Percentiles rank a stretch among this genome's conserved stretches.
These are phyloP conservation scores for Potentilla sterilis DNA, from an alignment of 306 rosid genomes.

Conservation along the genomic window DNA sequence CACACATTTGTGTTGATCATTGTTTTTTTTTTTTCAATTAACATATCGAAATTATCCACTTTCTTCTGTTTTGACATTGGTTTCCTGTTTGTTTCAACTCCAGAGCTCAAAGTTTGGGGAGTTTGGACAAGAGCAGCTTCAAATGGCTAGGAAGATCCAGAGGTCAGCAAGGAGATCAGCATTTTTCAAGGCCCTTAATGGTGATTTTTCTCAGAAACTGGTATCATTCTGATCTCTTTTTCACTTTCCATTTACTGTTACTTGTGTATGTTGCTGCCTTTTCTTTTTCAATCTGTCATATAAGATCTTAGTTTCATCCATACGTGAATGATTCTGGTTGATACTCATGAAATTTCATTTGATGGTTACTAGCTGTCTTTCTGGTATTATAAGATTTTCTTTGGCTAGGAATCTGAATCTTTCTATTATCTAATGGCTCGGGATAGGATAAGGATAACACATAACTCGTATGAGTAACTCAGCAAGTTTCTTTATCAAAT, in stretches of 20 bases:
- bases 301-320: background rate
- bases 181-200: background rate
- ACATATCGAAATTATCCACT: background rate
- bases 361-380: background rate
- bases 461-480: too few species aligned
- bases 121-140: background rate
- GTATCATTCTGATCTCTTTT: background rate
- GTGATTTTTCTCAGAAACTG: background rate
- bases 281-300: background rate
- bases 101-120: background rate
- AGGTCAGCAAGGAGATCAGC: background rate
- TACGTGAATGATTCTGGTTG: background rate
- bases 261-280: background rate
- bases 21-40: background rate
- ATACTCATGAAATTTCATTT: background rate
- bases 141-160: background rate
- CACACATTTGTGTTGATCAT: background rate
- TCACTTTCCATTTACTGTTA: background rate
- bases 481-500: too few species aligned
- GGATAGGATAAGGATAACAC: too few species aligned
- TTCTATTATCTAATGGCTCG: background rate
- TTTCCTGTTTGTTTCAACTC: background rate
- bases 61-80: background rate
- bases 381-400: background rate
- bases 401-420: background rate